phyloP scores from a whole-genome alignment of 345 rosid species.

The Corymbia maculata region DNA sequence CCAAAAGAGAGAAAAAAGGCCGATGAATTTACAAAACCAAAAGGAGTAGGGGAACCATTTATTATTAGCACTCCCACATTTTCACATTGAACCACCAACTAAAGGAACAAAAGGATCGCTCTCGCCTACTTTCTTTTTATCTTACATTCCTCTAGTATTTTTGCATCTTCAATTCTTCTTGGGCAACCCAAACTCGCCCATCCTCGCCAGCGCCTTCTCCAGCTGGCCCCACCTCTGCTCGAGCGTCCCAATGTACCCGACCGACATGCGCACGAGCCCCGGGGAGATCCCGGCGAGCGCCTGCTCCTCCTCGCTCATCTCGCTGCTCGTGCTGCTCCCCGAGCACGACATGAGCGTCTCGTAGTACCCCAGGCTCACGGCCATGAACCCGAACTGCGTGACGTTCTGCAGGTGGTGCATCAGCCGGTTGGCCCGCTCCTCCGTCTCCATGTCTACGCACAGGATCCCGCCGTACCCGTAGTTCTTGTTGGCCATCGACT shows the following conservation, averaged over 20 bases:
- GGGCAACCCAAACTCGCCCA: conserved; percentile 18
- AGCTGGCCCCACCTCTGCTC: conserved; percentile 91
- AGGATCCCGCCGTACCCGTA: conserved; percentile 86
- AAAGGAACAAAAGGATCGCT: neutral
- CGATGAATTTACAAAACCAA: neutral
- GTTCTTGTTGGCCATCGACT: conserved; percentile 47
- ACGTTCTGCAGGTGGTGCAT: conserved; percentile 72
- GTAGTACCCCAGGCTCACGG: conserved; percentile 89
- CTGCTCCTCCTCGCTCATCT: conserved; percentile 58
- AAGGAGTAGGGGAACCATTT: neutral
- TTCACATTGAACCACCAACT: neutral
- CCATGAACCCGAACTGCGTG: conserved; percentile 90
- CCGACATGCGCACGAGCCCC: conserved; percentile 79
- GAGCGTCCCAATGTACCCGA: conserved; percentile 77
- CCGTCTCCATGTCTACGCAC: conserved; percentile 79
- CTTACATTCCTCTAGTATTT: neutral
- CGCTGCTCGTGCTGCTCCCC: conserved; percentile 91
- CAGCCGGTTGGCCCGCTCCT: conserved; percentile 69
- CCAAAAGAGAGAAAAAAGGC: neutral
- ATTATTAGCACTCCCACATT: neutral
- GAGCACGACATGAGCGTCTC: conserved; percentile 97
- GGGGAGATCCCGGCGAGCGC: conserved; percentile 87
- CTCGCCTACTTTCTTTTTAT: neutral
- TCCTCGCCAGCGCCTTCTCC: conserved; percentile 57
- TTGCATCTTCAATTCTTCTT: neutral